phyloP scores from a whole-genome alignment of 2,329 filamentous ascomycete genomes.

The Stemphylium lycopersici region DNA sequence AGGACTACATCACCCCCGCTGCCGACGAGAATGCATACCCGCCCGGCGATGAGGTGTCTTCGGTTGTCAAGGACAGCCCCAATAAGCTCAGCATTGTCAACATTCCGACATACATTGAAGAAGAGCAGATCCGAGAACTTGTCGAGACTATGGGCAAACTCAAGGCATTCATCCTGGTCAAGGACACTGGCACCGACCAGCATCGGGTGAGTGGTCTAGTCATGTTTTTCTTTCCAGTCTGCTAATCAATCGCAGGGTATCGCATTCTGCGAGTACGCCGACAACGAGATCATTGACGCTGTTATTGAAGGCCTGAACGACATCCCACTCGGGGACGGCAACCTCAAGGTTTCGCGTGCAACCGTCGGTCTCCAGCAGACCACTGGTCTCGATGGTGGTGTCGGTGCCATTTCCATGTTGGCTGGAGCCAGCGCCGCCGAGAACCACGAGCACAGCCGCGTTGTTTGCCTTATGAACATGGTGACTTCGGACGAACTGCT shows the following conservation, averaged over 20 bases:
- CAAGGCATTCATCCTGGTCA: conserved; percentile 89
- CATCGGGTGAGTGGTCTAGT: conserved; percentile 70
- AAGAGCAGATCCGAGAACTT: conserved; percentile 90
- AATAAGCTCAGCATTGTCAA: conserved; percentile 95
- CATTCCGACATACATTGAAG: conserved; percentile 83
- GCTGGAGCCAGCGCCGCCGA: conserved; percentile 84
- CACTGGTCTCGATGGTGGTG: conserved; percentile 88
- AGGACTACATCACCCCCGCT: conserved; percentile 94
- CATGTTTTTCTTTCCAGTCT: background rate
- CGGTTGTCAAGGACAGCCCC: conserved; percentile 84
- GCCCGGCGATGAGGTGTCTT: conserved; percentile 73
- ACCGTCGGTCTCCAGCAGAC: conserved; percentile 95
- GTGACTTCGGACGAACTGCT: conserved; percentile 94
- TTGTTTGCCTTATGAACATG: conserved; percentile 96
- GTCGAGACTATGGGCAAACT: conserved; percentile 90
- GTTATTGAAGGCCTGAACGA: conserved; percentile 90
- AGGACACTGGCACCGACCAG: conserved; percentile 83
- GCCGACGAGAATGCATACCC: conserved; percentile 68
- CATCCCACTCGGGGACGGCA: conserved; percentile 88
- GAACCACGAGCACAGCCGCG: conserved; percentile 74
- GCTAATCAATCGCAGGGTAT: conserved; percentile 70
- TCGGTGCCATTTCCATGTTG: conserved; percentile 97
- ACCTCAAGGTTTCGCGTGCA: conserved; percentile 84
- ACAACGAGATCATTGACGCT: conserved; percentile 77
- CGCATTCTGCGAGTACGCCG: conserved; percentile 93